A percentile compares a stretch with the other conserved stretches of the same genome.
Conservation (phyloP, 2,329 filamentous ascomycete species). For the Trichoderma semiorbis region DNA sequence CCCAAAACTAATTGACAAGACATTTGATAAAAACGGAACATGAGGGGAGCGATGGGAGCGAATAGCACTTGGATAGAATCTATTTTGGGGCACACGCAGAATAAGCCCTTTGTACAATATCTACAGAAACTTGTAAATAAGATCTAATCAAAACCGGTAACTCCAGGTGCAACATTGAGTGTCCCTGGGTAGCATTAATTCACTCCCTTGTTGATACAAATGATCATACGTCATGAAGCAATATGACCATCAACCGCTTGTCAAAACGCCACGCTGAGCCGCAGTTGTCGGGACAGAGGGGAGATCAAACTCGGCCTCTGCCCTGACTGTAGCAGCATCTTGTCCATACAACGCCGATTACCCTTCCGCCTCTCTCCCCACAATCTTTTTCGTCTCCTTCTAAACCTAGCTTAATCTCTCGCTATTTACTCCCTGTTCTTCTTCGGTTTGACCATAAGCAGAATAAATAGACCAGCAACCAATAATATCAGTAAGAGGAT, state of each 20-base stretch:
- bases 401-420: not conserved
- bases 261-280: slow-evolving; percentile 9
- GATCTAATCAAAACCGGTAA: slow-evolving; percentile 24
- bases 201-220: slow-evolving; percentile 31
- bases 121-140: slow-evolving; percentile 19
- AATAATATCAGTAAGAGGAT: slow-evolving; percentile 84
- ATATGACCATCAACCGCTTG: slow-evolving; percentile 11
- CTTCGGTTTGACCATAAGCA: slow-evolving; percentile 78
- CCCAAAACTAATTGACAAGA: slow-evolving; percentile 27
- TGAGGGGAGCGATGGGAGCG: not conserved
- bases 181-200: slow-evolving; percentile 24
- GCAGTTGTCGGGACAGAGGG: not conserved
- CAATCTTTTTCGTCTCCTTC: not conserved
- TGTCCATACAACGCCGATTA: not conserved
- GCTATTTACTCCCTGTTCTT: slow-evolving; percentile 32
- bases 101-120: slow-evolving; percentile 15
- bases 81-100: not conserved
- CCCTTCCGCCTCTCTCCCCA: not conserved
- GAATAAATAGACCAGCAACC: slow-evolving; percentile 81
- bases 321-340: not conserved
- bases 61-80: slow-evolving; percentile 10
- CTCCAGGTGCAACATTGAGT: slow-evolving; percentile 27
- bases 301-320: not conserved
- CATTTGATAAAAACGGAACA: slow-evolving; percentile 24
- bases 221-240: slow-evolving; percentile 2